Base-by-base conservation (phyloP, 257 asterid species). In the Petunia secreta region DNA sequence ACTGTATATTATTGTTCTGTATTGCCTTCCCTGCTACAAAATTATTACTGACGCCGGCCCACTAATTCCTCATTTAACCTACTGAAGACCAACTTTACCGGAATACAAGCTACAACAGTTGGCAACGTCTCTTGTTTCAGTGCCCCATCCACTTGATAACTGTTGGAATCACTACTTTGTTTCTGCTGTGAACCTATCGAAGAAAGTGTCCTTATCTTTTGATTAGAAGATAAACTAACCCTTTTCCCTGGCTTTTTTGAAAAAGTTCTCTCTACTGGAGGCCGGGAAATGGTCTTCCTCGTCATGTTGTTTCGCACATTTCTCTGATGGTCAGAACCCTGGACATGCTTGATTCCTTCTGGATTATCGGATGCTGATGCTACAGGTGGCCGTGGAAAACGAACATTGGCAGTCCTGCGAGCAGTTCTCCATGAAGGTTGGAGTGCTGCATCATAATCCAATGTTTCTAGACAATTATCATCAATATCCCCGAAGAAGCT, bases 341-440 rank as follows among this genome's bases (percentile, higher is more conserved):
- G 92, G 76, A 76, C 41, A 34, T 84, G 82, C 58, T 75, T 82
- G 85, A 83, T 80, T 75, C 81, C 75, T 75, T 83, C 87, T 63
- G 87, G 90, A 63, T 87, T 75, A 25, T 80, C 85, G 69, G 77
- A 59, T 43, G 89, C 40, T 10, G 90, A 78, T 16, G 87, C 81
- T 57, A 83, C 79, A 76, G 83, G 89, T 37, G 98, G 95, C 77
- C 98, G 97, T 9, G 97, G 97, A 6, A 92, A 89, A 75, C 99
- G 92, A 54, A 85, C 84, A 82, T 90, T 91, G 40, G 99, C 95
- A 15, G 98, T 96, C 86, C 99, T 91, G 39, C 98, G 93, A 25
- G 97, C 99, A 14, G 99, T 96, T 84, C 94, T 89, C 99, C 99
- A 96, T 16, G 85, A 88, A 0, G 96, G 93, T 41, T 94, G 86